A percentile compares a stretch with the other conserved stretches of the same genome.
Conservation (phyloP, 768 basidiomycete genomes). For the Boletales sp. region DNA sequence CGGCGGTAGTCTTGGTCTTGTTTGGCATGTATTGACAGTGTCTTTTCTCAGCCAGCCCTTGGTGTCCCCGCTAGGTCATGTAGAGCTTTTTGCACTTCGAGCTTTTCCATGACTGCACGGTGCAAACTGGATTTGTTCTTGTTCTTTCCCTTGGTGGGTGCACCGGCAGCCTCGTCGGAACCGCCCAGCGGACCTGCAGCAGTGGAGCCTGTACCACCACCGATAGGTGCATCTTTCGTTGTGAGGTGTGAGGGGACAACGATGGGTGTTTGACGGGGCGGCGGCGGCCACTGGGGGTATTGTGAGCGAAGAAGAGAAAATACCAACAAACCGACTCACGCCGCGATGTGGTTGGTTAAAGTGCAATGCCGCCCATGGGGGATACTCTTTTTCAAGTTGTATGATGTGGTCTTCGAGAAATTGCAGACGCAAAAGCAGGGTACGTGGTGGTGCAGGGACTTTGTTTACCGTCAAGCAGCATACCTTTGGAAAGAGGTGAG, state of each 20-base stretch:
- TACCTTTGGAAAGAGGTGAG: background rate
- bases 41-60: conserved; percentile 15
- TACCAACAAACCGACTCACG: conserved; percentile 42
- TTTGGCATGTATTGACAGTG: too few relatives aligned
- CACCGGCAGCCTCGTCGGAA: conserved; percentile 9
- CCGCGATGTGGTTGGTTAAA: conserved; percentile 82
- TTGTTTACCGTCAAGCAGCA: conserved; percentile 5
- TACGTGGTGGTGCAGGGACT: conserved; percentile 73
- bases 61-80: conserved; percentile 39
- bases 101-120: conserved; percentile 67
- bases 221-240: conserved; percentile 22
- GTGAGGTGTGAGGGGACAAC: conserved; percentile 71
- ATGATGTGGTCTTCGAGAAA: conserved; percentile 77
- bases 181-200: conserved; percentile 6
- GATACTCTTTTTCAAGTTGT: conserved; percentile 75
- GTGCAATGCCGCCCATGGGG: conserved; percentile 86
- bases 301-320: background rate
- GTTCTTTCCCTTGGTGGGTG: conserved; percentile 26
- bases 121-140: conserved; percentile 64
- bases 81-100: conserved; percentile 73
- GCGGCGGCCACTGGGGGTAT: conserved; percentile 70
- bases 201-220: conserved; percentile 7
- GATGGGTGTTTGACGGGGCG: conserved; percentile 72
- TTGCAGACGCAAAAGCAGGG: conserved; percentile 59
- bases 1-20: too few relatives aligned